Base-by-base conservation (phyloP, 345 rosid genomes). In the Lepidium didymum region DNA sequence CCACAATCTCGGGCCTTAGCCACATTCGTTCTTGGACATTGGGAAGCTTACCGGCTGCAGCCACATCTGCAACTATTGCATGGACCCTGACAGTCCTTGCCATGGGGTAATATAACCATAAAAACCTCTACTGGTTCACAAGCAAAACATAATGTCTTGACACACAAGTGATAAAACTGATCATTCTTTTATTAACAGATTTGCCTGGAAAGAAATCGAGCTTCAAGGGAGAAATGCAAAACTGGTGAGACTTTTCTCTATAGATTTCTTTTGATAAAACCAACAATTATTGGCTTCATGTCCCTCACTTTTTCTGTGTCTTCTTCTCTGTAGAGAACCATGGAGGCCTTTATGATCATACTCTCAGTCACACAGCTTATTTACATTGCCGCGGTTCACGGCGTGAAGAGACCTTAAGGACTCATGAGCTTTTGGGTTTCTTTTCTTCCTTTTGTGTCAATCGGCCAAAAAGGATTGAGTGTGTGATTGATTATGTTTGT, bases 291-390 rank as follows among this genome's bases (percentile, higher is more conserved):
- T 23, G 52, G 16, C 23, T 15, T 51, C 27, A 15, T 34, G 31
- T 4, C 8, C 61, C 1, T 64, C 7, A 5, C 47, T 8, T 44
- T 66, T 67, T 42, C 25, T 73, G 10, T 50, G 36, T 42, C 55
- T 52, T 55, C 56, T 52, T 50, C 65, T 64, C 19, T 74, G 83
- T 86, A 94, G 97, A 94, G 86, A 84, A 94, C 99, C 37, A 87
- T 94, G 99, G 99, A 94, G 81, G 99, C 99, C 13, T 91, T 94
- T 68, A 9, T 84, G 62, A 88, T 94, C 77, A 94, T 94, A 68
- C 92, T 94, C 34, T 82, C 99, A 12, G 91, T 68, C 10, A 88
- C 97, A 15, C 97, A 94, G 79, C 92, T 94, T 16, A 55, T 91
- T 1, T 94, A 88, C 80, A 84, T 94, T 3, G 91, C 82, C 7